Evolutionary conservation across 2,329 filamentous ascomycete genomes (phyloP).

Genomic region (Fusarium vanettenii): DNA sequence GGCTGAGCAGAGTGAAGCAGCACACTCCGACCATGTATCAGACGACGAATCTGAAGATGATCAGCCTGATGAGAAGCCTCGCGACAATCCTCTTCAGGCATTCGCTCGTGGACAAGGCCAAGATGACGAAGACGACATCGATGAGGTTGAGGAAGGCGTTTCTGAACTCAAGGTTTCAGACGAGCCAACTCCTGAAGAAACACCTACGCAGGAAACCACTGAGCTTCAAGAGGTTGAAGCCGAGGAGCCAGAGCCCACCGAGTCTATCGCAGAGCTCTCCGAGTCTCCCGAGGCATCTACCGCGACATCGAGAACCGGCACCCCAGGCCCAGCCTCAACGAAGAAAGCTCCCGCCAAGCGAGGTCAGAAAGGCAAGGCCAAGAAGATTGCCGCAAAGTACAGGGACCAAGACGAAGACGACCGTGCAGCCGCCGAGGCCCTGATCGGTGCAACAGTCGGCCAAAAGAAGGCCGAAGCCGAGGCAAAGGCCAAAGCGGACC

Average conservation of each 20-base stretch:
- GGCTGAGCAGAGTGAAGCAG: constrained; percentile 31
- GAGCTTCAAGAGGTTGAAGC: constrained; percentile 35
- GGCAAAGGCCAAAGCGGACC: constrained; percentile 76
- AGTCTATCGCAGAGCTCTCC: constrained; percentile 26
- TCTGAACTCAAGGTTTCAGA: constrained; percentile 42
- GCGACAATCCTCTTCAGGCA: constrained; percentile 54
- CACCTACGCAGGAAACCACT: constrained; percentile 49
- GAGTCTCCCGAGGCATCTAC: constrained; percentile 32
- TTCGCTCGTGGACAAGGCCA: constrained; percentile 33
- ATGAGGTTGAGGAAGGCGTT: constrained; percentile 39
- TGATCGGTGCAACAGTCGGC: constrained; percentile 83
- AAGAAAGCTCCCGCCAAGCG: constrained; percentile 67
- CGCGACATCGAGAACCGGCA: constrained; percentile 12
- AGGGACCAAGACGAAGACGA: constrained; percentile 96
- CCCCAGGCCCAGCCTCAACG: constrained; percentile 28
- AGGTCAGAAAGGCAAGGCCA: constrained; percentile 84
- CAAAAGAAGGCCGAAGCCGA: constrained; percentile 77
- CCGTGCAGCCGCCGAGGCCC: constrained; percentile 80
- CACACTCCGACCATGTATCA: constrained; percentile 46
- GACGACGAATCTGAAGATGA: constrained; percentile 49
- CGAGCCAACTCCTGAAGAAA: constrained; percentile 40
- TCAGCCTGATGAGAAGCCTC: constrained; percentile 43
- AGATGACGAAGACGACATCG: constrained; percentile 45
- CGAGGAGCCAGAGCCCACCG: constrained; percentile 37
- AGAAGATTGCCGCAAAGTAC: constrained; percentile 91